Evolutionary conservation across 225 moss, liverwort and hornwort species (phyloP).

Genomic region (Bryum argenteum): DNA sequence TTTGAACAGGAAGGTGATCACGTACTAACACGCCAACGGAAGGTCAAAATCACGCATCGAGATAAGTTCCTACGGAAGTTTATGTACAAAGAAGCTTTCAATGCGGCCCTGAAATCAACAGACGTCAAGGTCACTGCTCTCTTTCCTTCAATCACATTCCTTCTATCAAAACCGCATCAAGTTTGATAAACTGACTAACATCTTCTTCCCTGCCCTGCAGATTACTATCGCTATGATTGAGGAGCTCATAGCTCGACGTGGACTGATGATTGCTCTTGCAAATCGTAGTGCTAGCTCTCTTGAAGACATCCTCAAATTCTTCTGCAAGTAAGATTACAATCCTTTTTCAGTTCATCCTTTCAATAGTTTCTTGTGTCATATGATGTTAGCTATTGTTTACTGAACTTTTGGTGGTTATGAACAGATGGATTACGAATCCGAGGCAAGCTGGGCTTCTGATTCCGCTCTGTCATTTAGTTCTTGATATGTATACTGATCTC

Average conservation of each 20-base stretch:
- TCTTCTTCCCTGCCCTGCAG: slow-evolving; percentile 37
- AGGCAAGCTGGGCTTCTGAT: slow-evolving; percentile 68
- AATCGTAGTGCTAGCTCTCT: slow-evolving; percentile 63
- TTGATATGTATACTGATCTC: slow-evolving; percentile 66
- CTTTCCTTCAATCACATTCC: background rate
- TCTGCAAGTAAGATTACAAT: slow-evolving; percentile 62
- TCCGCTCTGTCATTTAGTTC: slow-evolving; percentile 69
- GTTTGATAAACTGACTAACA: background rate
- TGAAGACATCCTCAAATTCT: slow-evolving; percentile 68
- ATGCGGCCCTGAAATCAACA: slow-evolving; percentile 54
- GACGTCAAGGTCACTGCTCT: slow-evolving; percentile 57
- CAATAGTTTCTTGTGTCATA: background rate
- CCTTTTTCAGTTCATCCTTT: background rate
- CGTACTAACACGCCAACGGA: slow-evolving; percentile 42
- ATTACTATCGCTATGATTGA: slow-evolving; percentile 79
- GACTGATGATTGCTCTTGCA: slow-evolving; percentile 74
- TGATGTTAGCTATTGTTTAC: background rate
- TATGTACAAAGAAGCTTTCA: slow-evolving; percentile 79
- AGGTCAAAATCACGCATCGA: slow-evolving; percentile 48
- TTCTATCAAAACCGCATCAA: background rate
- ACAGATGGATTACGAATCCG: slow-evolving; percentile 63
- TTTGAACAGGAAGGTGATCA: slow-evolving; percentile 72
- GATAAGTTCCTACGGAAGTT: slow-evolving; percentile 79
- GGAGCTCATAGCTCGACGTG: slow-evolving; percentile 85
- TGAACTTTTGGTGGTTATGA: slow-evolving; percentile 21